These are phyloP conservation scores for Camellia japonica DNA, from an alignment of 148 eudicot genomes.

Conservation along the genomic window DNA sequence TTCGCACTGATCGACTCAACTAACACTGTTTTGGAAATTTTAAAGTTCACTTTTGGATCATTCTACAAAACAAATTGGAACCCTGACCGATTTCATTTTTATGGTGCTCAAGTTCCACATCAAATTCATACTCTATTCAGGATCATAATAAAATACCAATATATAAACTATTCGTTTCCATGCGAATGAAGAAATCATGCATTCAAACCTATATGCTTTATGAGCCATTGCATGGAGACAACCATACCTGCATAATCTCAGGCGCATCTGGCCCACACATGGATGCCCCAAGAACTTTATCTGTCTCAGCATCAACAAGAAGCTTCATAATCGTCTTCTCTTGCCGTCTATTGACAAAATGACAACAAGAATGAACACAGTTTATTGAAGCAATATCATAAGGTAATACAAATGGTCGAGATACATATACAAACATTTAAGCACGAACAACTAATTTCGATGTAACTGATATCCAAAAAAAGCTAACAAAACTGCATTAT, in stretches of 20 bases:
- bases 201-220: not conserved
- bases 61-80: not conserved
- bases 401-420: not conserved
- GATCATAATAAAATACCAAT: not conserved
- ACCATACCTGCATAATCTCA: constrained; percentile 91
- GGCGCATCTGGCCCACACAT: constrained; percentile 99
- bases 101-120: not conserved
- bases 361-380: not conserved
- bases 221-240: not conserved
- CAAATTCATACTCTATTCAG: not conserved
- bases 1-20: too few species aligned
- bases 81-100: not conserved
- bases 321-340: constrained; percentile 95
- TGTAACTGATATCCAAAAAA: constrained; percentile 1
- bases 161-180: constrained; percentile 4
- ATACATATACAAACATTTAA: not conserved
- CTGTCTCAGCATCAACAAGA: constrained; percentile 82
- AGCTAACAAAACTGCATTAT: constrained; percentile 9
- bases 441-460: not conserved
- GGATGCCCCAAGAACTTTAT: constrained; percentile 96
- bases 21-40: not conserved
- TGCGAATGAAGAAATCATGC: not conserved
- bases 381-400: not conserved
- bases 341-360: constrained; percentile 51
- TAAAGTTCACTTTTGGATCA: not conserved